phyloP scores from a whole-genome alignment of 2,329 filamentous ascomycete genomes.

The Calonectria montana region DNA sequence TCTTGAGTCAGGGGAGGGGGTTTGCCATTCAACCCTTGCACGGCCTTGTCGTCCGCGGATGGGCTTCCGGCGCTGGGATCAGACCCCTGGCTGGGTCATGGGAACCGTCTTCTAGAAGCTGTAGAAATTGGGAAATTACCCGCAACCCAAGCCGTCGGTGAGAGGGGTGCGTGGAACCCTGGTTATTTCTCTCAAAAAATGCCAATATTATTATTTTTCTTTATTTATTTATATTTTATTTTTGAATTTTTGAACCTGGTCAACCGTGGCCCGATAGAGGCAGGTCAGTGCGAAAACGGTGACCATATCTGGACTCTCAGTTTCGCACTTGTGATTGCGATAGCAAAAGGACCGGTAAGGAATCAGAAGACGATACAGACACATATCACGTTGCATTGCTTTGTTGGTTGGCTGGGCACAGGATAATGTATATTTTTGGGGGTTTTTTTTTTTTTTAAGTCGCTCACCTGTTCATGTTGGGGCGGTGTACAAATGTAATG shows the following conservation, averaged over 20 bases:
- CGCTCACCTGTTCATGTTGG: not conserved
- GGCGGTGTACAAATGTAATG: not conserved
- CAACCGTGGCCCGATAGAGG: slow-evolving; percentile 30
- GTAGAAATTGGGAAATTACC: slow-evolving; percentile 36
- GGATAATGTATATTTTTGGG: not conserved
- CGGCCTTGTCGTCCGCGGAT: slow-evolving; percentile 28
- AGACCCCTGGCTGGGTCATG: slow-evolving; percentile 34
- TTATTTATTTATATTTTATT: slow-evolving; percentile 28
- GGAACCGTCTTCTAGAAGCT: slow-evolving; percentile 41
- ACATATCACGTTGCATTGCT: not conserved
- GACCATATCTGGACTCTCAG: slow-evolving; percentile 11
- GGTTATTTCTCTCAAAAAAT: slow-evolving; percentile 21
- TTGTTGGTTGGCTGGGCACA: not conserved
- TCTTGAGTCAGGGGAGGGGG: slow-evolving; percentile 30
- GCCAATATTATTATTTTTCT: slow-evolving; percentile 10
- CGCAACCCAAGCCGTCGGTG: slow-evolving; percentile 20
- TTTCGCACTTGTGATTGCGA: not conserved
- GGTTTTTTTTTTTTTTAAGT: no score
- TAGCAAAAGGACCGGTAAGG: not conserved
- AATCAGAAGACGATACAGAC: not conserved
- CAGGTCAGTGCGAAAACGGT: slow-evolving; percentile 31
- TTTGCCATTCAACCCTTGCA: not conserved
- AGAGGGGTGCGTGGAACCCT: slow-evolving; percentile 21
- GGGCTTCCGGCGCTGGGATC: slow-evolving; percentile 35
- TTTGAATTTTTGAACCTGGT: slow-evolving; percentile 13